Percentiles rank a stretch among this genome's conserved stretches.
phyloP scores from a whole-genome alignment of 345 rosid genomes.

The Brassica napus region DNA sequence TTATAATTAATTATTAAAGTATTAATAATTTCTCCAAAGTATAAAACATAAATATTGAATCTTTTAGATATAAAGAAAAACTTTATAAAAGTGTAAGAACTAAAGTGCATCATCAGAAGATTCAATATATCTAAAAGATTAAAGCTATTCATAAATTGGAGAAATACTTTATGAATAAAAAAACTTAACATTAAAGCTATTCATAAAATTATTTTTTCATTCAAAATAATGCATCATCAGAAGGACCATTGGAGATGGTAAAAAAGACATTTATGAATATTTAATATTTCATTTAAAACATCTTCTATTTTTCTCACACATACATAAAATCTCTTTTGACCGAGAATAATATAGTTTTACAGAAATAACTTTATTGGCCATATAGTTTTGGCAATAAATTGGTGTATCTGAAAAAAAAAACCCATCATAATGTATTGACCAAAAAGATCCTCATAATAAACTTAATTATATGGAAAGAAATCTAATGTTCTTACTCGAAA shows the following conservation, averaged over 20 bases:
- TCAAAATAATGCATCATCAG: too few relatives aligned
- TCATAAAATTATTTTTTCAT: too few relatives aligned
- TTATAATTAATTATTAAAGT: neutral
- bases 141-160: too few relatives aligned
- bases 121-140: too few relatives aligned
- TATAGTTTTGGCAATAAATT: neutral
- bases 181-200: too few relatives aligned
- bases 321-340: neutral
- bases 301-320: neutral
- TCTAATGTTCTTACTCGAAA: neutral
- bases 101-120: too few relatives aligned
- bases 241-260: too few relatives aligned
- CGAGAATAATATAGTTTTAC: neutral
- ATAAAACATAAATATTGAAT: neutral
- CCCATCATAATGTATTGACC: neutral
- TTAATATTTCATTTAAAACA: neutral
- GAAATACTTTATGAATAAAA: too few relatives aligned
- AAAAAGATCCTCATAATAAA: neutral
- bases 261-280: too few relatives aligned
- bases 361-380: neutral
- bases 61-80: neutral
- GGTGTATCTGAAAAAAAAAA: neutral
- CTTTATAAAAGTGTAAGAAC: too few relatives aligned
- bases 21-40: neutral
- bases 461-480: neutral